phyloP scores from a whole-genome alignment of 2,329 filamentous ascomycete genomes.

The Celoporthe dispersa region DNA sequence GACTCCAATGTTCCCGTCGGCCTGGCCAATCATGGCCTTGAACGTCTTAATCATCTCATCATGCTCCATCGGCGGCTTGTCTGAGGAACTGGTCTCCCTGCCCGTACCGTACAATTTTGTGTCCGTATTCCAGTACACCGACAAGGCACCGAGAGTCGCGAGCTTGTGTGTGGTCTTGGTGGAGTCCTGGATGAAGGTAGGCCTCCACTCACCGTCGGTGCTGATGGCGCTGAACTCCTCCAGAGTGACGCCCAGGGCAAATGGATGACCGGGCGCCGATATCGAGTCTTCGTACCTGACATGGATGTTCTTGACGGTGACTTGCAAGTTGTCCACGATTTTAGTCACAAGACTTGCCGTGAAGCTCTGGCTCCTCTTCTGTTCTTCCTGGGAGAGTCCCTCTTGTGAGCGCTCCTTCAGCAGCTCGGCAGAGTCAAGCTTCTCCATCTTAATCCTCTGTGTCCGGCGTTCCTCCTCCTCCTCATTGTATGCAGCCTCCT shows the following conservation, averaged over 20 bases:
- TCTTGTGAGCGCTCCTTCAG: slow-evolving; percentile 91
- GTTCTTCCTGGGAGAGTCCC: slow-evolving; percentile 91
- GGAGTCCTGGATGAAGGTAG: slow-evolving; percentile 92
- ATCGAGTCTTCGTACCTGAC: slow-evolving; percentile 98
- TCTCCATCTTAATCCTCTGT: slow-evolving; percentile 97
- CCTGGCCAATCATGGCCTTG: slow-evolving; percentile 75
- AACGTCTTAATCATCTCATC: slow-evolving; percentile 79
- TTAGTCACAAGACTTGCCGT: slow-evolving; percentile 93
- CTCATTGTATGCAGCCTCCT: slow-evolving; percentile 90
- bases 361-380: slow-evolving; percentile 97
- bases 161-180: slow-evolving; percentile 87
- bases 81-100: slow-evolving; percentile 67
- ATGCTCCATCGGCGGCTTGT: slow-evolving; percentile 68
- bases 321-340: slow-evolving; percentile 97
- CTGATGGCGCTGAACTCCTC: slow-evolving; percentile 97
- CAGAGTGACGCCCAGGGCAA: slow-evolving; percentile 88
- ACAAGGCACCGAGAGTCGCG: slow-evolving; percentile 84
- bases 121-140: slow-evolving; percentile 98
- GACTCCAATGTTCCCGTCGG: slow-evolving; percentile 41
- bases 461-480: slow-evolving; percentile 87
- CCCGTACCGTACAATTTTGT: slow-evolving; percentile 81
- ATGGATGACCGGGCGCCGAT: slow-evolving; percentile 91
- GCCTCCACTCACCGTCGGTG: slow-evolving; percentile 92
- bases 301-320: slow-evolving; percentile 98
- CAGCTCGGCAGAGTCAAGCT: slow-evolving; percentile 93